A percentile compares a stretch with the other conserved stretches of the same genome.
These are phyloP conservation scores for Colletotrichum destructivum DNA, from an alignment of 2,329 filamentous ascomycete species.

Conservation along the genomic window DNA sequence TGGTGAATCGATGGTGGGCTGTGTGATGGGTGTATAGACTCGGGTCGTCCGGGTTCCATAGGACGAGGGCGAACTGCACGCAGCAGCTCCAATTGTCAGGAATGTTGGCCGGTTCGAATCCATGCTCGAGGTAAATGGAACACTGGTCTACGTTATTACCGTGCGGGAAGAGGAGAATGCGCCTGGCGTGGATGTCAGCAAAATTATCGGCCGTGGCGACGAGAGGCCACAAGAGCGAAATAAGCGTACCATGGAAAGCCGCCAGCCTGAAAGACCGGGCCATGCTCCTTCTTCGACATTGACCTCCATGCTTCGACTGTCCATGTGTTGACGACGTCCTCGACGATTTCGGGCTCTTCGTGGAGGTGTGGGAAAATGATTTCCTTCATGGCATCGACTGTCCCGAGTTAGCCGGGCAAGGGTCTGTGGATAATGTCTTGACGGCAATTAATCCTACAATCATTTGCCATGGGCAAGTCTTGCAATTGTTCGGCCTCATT, in stretches of 20 bases:
- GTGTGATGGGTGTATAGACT: conserved; percentile 83
- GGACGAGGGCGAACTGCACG: conserved; percentile 92
- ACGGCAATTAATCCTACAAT: conserved; percentile 63
- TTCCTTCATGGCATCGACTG: conserved; percentile 89
- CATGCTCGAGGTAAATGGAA: conserved; percentile 97
- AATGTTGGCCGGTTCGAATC: conserved; percentile 78
- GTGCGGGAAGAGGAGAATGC: conserved; percentile 93
- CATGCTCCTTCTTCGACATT: conserved; percentile 85
- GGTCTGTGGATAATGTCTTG: background rate
- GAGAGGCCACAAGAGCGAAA: background rate
- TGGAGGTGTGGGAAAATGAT: conserved; percentile 79
- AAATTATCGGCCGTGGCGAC: background rate
- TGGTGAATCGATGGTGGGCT: conserved; percentile 96
- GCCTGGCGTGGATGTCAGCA: conserved; percentile 67
- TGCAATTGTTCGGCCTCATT: conserved; percentile 64
- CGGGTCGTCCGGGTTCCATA: conserved; percentile 97
- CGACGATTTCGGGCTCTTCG: conserved; percentile 85
- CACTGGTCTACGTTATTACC: conserved; percentile 95
- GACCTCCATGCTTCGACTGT: conserved; percentile 86
- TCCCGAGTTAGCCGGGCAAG: conserved; percentile 47
- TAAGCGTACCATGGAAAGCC: conserved; percentile 84
- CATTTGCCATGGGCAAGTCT: conserved; percentile 65
- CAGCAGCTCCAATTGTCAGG: conserved; percentile 97
- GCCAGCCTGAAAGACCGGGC: conserved; percentile 88
- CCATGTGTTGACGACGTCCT: conserved; percentile 87